These are phyloP conservation scores for Neoboletus magnificus DNA, from an alignment of 768 basidiomycete genomes.

Conservation along the genomic window DNA sequence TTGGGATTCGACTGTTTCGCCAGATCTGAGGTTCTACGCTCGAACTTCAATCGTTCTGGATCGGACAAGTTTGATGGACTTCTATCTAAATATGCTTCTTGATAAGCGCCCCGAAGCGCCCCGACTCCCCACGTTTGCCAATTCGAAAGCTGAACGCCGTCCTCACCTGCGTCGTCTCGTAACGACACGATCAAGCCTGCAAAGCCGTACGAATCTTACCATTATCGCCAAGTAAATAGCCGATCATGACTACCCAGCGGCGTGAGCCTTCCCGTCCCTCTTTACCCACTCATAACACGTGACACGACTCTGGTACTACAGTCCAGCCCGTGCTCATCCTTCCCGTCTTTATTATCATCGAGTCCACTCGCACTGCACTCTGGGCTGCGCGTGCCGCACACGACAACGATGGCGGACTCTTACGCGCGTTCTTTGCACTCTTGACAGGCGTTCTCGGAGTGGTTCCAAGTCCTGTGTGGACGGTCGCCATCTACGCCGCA, in stretches of 20 bases:
- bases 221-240: background rate
- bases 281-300: background rate
- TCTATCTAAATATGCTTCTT: conserved; percentile 8
- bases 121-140: background rate
- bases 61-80: background rate
- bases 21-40: background rate
- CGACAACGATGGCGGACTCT: background rate
- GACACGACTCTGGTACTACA: background rate
- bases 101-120: background rate
- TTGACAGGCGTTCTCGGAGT: background rate
- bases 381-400: background rate
- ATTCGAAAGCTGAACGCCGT: background rate
- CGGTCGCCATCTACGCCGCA: background rate
- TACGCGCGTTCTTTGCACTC: background rate
- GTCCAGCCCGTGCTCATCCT: conserved; percentile 10
- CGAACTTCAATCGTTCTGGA: background rate
- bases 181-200: background rate
- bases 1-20: no score
- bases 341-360: conserved; percentile 12
- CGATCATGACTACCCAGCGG: background rate
- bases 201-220: background rate
- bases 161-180: background rate
- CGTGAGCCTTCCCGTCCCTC: background rate
- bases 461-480: conserved; percentile 1
- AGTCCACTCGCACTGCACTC: background rate